Percentiles rank a stretch among this genome's conserved stretches.
phyloP scores from a whole-genome alignment of 2,329 filamentous ascomycete species.

The Diaporthe vexans region DNA sequence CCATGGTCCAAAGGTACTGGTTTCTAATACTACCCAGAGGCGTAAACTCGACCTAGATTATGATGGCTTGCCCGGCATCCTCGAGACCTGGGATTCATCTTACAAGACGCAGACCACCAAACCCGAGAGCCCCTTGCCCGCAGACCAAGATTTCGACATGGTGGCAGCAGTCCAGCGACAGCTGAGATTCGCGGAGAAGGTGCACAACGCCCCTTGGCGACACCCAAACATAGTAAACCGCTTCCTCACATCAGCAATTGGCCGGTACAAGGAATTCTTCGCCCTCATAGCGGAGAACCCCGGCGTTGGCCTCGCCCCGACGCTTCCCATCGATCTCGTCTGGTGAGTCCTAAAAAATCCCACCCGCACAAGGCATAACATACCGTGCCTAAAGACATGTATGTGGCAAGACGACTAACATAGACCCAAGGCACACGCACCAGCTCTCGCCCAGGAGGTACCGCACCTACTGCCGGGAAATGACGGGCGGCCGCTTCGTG shows the following conservation, averaged over 20 bases:
- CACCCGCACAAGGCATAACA: too few species aligned
- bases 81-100: not conserved
- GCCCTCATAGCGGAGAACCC: constrained; percentile 28
- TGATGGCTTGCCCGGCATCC: not conserved
- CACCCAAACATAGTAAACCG: not conserved
- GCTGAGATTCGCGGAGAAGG: constrained; percentile 10
- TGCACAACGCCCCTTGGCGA: not conserved
- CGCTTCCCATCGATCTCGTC: constrained; percentile 15
- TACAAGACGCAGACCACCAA: not conserved
- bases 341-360: not conserved
- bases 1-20: too few species aligned
- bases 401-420: not conserved
- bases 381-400: not conserved
- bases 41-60: not conserved
- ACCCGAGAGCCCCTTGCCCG: too few species aligned
- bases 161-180: constrained; percentile 22
- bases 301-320: not conserved
- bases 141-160: constrained; percentile 12
- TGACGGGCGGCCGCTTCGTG: constrained; percentile 13
- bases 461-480: constrained; percentile 1
- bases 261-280: constrained; percentile 16
- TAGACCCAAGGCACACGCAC: constrained; percentile 2
- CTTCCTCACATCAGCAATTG: not conserved
- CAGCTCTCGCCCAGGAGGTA: constrained; percentile 21
- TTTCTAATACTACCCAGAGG: not conserved